These are phyloP conservation scores for Pontederia paniculata DNA, from an alignment of 176 grass and related monocot species.

Conservation along the genomic window DNA sequence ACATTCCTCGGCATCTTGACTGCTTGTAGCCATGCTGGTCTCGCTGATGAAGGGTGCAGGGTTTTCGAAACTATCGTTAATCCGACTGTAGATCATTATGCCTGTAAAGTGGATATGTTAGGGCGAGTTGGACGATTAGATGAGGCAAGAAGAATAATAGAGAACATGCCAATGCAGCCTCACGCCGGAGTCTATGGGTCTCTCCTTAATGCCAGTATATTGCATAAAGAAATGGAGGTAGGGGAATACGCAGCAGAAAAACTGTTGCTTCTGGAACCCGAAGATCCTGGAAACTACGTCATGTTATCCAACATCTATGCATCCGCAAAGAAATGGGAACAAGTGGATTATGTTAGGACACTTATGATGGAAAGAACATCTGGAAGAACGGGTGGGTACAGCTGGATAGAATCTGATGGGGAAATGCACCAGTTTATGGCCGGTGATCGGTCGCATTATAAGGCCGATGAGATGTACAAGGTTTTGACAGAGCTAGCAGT, in stretches of 20 bases:
- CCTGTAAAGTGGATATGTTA: constrained; percentile 20
- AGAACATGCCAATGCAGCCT: constrained; percentile 14
- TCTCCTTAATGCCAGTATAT: constrained; percentile 8
- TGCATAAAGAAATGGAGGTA: neutral
- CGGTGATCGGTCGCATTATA: constrained; percentile 12
- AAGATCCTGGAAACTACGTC: constrained; percentile 19
- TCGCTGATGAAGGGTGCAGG: neutral
- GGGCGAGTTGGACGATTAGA: constrained; percentile 6
- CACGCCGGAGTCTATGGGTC: constrained; percentile 19
- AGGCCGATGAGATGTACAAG: constrained; percentile 2
- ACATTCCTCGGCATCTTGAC: constrained; percentile 12
- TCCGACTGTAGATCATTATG: constrained; percentile 11
- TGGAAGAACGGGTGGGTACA: constrained; percentile 9
- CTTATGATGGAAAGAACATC: neutral
- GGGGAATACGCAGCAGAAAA: constrained; percentile 12
- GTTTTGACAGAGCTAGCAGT: neutral
- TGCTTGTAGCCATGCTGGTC: constrained; percentile 21
- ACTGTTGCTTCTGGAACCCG: constrained; percentile 15
- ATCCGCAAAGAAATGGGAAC: constrained; percentile 9
- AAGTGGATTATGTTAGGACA: constrained; percentile 4
- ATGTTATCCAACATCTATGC: constrained; percentile 22
- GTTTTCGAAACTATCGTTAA: constrained; percentile 9
- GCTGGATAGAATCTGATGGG: constrained; percentile 12
- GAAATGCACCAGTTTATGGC: constrained; percentile 4
- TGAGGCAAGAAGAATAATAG: constrained; percentile 4